Evolutionary conservation across 345 rosid species (phyloP), one percentile per base, ranked within the genome.

Genomic region (Mangifera indica): DNA sequence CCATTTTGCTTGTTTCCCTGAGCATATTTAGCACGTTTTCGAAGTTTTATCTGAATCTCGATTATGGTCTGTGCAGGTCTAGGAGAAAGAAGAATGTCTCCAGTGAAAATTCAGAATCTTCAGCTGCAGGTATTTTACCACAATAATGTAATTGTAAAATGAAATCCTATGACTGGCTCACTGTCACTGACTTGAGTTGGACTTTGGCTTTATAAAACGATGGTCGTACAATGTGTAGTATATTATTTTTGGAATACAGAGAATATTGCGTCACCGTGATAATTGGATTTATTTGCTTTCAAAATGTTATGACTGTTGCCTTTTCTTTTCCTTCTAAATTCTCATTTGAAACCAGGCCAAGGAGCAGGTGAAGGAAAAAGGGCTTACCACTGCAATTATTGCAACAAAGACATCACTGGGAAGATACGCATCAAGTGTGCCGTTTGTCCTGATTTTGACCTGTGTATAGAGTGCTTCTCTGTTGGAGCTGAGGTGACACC

Each of bases 371-470:
- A 93, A 60, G 96, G 98, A 79, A 93, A 93, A 76, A 85, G 76
- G 83, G 88, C 96, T 63, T 95, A 91, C 81, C 97, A 92, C 85
- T 95, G 99, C 69, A 93, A 95, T 78, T 95, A 95, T 68, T 95
- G 99, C 84, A 88, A 95, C 82, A 95, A 95, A 82, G 99, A 95
- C 66, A 84, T 95, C 69, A 87, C 94, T 0, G 98, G 98, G 72
- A 91, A 86, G 77, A 87, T 93, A 71, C 89, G 97, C 60, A 93
- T 95, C 66, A 95, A 95, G 70, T 95, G 99, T 83, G 98, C 91
- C 42, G 58, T 81, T 12, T 95, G 99, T 84, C 92, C 97, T 54
- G 99, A 95, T 86, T 95, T 95, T 71, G 99, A 95, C 81, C 88
- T 95, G 58, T 95, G 99, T 74, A 74, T 93, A 21, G 98, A 95